Evolutionary conservation across 805 yeast species (phyloP).

Genomic region (Ogataea ramenticola): DNA sequence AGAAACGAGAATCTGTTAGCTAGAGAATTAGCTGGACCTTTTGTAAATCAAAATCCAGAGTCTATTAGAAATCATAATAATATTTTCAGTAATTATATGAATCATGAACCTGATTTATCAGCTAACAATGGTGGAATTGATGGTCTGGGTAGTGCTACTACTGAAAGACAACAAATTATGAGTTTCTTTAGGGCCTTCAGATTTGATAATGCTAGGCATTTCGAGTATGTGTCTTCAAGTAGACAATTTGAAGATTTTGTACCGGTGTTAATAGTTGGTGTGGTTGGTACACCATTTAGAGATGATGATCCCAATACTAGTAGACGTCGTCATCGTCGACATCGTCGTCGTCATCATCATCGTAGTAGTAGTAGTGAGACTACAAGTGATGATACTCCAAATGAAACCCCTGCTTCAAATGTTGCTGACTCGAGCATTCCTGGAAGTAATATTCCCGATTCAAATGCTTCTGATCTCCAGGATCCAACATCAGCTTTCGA

Average conservation of each 20-base stretch:
- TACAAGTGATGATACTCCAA: not conserved
- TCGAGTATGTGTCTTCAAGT: constrained; percentile 7
- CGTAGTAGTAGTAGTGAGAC: constrained; percentile 3
- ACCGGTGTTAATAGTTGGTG: constrained; percentile 25
- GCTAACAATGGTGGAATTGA: constrained; percentile 1
- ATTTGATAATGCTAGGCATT: constrained; percentile 22
- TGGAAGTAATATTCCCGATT: not conserved
- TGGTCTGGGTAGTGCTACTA: not conserved
- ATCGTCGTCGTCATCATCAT: too few species aligned
- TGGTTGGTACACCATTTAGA: constrained; percentile 18
- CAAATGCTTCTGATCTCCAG: not conserved
- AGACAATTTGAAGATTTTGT: constrained; percentile 13
- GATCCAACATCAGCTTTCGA: not conserved
- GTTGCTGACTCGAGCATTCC: too few species aligned
- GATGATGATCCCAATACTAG: not conserved
- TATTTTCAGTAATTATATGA: not conserved
- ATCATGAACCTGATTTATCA: not conserved
- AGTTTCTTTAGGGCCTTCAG: constrained; percentile 38
- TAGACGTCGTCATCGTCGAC: too few species aligned
- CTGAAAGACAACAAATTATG: constrained; percentile 10
- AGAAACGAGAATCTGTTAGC: constrained; percentile 16
- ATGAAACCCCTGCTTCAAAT: too few species aligned
- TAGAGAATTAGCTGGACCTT: constrained; percentile 25
- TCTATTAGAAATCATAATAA: not conserved
- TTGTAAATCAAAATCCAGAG: constrained; percentile 5